Conservation (phyloP, 305 asterid genomes). For the Fraxinus platypoda region DNA sequence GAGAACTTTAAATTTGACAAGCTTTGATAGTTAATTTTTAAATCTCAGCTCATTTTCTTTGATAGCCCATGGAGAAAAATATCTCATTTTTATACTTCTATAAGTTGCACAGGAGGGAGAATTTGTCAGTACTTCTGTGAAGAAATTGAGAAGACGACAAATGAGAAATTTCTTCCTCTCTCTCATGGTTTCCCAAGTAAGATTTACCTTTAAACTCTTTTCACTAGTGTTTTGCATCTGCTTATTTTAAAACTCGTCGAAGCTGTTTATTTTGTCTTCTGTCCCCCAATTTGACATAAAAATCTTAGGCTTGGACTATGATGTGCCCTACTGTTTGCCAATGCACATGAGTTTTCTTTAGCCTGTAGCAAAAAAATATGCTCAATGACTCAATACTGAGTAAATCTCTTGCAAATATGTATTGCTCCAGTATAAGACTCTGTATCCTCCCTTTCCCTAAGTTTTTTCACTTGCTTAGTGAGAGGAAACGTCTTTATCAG, state of each 20-base stretch:
- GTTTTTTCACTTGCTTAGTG: neutral
- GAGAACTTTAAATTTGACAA: constrained; percentile 8
- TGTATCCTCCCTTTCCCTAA: neutral
- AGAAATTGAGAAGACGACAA: constrained; percentile 86
- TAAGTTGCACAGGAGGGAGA: constrained; percentile 74
- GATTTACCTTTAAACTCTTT: constrained; percentile 16
- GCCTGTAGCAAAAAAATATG: neutral
- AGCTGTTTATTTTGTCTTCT: constrained; percentile 5
- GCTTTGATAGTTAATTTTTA: neutral
- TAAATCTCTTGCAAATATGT: neutral
- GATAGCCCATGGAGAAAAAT: neutral
- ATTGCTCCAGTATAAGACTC: neutral
- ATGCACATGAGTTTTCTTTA: neutral
- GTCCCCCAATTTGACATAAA: neutral
- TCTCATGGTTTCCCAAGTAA: constrained; percentile 98
- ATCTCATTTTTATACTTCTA: neutral
- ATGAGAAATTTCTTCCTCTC: constrained; percentile 84
- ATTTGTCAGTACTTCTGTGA: constrained; percentile 70
- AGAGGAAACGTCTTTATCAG: neutral
- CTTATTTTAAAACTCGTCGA: neutral
- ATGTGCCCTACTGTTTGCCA: neutral
- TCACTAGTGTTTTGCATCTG: constrained; percentile 1
- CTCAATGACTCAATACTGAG: neutral
- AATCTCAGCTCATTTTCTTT: constrained; percentile 5
- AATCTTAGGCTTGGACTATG: neutral